A percentile compares a stretch with the other conserved stretches of the same genome.
phyloP scores from a whole-genome alignment of 2,329 filamentous ascomycete genomes.

The Celoporthe dispersa region DNA sequence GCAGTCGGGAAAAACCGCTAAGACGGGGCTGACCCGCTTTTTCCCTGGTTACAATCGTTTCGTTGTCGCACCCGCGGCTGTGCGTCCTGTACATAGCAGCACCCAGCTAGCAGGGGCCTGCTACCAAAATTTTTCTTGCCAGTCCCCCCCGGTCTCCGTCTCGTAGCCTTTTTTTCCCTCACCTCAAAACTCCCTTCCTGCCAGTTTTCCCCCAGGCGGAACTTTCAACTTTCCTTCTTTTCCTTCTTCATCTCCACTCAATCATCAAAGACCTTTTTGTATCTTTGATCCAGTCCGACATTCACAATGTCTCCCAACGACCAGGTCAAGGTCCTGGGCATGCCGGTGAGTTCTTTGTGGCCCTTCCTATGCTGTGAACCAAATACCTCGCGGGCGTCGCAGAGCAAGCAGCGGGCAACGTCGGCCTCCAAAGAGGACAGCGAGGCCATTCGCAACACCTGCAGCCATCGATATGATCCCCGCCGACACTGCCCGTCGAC shows the following conservation, averaged over 20 bases:
- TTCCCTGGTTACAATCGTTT: conserved; percentile 11
- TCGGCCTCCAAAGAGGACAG: background rate
- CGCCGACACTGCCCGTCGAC: background rate
- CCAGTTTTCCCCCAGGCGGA: conserved; percentile 31
- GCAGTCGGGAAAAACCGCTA: conserved; percentile 15
- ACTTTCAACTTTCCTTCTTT: conserved; percentile 42
- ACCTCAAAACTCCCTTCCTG: conserved; percentile 26
- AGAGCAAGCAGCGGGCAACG: background rate
- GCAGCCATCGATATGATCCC: conserved; percentile 17
- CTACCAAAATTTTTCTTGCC: conserved; percentile 55
- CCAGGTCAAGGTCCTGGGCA: conserved; percentile 66
- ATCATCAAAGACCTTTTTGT: conserved; percentile 47
- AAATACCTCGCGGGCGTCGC: background rate
- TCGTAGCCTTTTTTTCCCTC: conserved; percentile 23
- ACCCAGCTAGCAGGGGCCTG: conserved; percentile 4
- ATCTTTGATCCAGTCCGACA: conserved; percentile 44
- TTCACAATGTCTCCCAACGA: conserved; percentile 60
- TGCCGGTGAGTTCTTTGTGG: conserved; percentile 60
- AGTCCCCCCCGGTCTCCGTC: conserved; percentile 43
- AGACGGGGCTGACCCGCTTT: conserved; percentile 7
- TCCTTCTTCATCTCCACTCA: conserved; percentile 64
- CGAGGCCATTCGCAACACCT: conserved; percentile 8
- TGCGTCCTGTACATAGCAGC: conserved; percentile 9
- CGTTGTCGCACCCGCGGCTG: conserved; percentile 6
- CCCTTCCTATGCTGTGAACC: background rate